These are phyloP conservation scores for Lachnellula subtilissima DNA, from an alignment of 2,329 filamentous ascomycete species.

Conservation along the genomic window DNA sequence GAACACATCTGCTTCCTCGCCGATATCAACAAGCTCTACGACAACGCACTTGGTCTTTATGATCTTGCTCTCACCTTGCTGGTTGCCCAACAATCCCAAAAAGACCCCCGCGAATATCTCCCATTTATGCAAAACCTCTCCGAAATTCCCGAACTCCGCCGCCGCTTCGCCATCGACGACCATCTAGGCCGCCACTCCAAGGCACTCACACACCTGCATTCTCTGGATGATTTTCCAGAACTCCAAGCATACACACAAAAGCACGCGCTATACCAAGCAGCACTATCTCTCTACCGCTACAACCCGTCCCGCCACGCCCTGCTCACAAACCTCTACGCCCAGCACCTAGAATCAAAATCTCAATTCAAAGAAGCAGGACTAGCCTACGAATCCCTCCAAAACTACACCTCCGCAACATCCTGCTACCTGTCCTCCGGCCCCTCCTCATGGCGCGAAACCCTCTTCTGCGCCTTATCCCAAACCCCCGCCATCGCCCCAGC, in stretches of 20 bases:
- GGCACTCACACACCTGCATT: conserved; percentile 71
- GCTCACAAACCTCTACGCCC: conserved; percentile 75
- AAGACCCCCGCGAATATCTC: conserved; percentile 90
- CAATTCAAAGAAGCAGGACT: conserved; percentile 82
- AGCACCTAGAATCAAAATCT: conserved; percentile 68
- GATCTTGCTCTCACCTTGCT: conserved; percentile 84
- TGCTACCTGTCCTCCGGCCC: conserved; percentile 78
- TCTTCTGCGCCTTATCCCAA: conserved; percentile 70
- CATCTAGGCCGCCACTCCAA: conserved; percentile 73
- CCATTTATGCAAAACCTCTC: conserved; percentile 90
- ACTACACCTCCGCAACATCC: conserved; percentile 69
- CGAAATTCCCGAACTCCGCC: conserved; percentile 62
- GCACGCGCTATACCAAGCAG: conserved; percentile 72
- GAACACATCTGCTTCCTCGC: conserved; percentile 98
- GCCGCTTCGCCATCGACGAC: conserved; percentile 83
- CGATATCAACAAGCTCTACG: conserved; percentile 87
- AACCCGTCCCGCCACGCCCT: conserved; percentile 59
- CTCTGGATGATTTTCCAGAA: conserved; percentile 70
- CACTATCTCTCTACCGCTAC: conserved; percentile 80
- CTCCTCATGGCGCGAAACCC: conserved; percentile 80
- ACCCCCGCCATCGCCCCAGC: conserved; percentile 53
- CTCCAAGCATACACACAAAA: conserved; percentile 72
- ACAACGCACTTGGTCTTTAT: conserved; percentile 85
- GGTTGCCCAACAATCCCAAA: conserved; percentile 92
- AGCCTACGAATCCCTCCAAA: conserved; percentile 79